Conservation (phyloP, 1,139 yeast species). For the Ogataea hybrid region DNA sequence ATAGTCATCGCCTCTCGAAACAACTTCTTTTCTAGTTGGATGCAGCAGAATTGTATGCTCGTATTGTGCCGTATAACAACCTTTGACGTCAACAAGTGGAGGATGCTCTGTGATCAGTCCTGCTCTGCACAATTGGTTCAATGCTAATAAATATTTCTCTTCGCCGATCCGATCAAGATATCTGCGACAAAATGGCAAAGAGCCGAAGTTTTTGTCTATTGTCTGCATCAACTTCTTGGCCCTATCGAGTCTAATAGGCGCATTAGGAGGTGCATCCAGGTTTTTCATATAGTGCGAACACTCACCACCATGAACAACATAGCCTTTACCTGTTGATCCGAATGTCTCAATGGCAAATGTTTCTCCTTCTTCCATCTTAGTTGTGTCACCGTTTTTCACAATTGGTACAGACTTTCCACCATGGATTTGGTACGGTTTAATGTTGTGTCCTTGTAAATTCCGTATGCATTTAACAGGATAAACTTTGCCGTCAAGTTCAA, state of each 20-base stretch:
- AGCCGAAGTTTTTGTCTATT: conserved; percentile 82
- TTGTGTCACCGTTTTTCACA: conserved; percentile 86
- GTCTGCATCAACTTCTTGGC: conserved; percentile 65
- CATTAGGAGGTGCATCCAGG: conserved; percentile 42
- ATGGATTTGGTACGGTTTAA: conserved; percentile 79
- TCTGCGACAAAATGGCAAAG: conserved; percentile 95
- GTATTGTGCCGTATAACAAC: conserved; percentile 92
- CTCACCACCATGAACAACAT: conserved; percentile 84
- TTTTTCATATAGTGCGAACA: conserved; percentile 87
- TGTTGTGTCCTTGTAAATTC: conserved; percentile 93
- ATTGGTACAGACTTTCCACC: conserved; percentile 97
- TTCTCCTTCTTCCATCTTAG: conserved; percentile 99
- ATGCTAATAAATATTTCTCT: conserved; percentile 86
- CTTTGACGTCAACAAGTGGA: conserved; percentile 85
- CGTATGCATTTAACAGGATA: conserved; percentile 86
- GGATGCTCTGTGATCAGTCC: conserved; percentile 93
- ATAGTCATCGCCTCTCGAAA: conserved; percentile 93
- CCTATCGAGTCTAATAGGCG: conserved; percentile 58
- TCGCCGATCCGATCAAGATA: conserved; percentile 91
- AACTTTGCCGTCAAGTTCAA: conserved; percentile 83
- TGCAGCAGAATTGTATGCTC: conserved; percentile 93
- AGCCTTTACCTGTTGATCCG: conserved; percentile 95
- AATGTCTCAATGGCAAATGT: conserved; percentile 97
- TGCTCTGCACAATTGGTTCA: conserved; percentile 78
- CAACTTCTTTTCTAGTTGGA: conserved; percentile 91